Evolutionary conservation across 257 asterid species (phyloP), one percentile per base, ranked within the genome.

Genomic region (Parsonsia alboflavescens): DNA sequence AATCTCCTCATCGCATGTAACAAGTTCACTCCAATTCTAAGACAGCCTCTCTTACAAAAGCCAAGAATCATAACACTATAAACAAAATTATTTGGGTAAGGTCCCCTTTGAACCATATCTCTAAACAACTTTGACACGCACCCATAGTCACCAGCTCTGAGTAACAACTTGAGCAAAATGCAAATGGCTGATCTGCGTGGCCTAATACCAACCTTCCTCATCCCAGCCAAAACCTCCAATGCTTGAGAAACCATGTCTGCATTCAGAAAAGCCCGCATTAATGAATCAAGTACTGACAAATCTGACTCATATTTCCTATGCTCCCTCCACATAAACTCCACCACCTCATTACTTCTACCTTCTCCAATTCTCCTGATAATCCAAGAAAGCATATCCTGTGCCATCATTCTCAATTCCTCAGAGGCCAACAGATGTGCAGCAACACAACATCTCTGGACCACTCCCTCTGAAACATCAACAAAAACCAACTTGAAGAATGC

Each of bases 51-150:
- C 79, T 85, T 87, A 80, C 97, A 92, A 82, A 88, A 94, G 42
- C 99, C 97, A 80, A 83, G 93, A 79, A 94, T 86, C 88, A 86
- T 86, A 77, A 80, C 80, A 81, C 86, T 94, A 82, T 86, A 94
- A 50, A 88, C 75, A 78, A 80, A 71, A 77, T 39, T 73, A 3
- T 88, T 76, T 45, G 99, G 99, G n/a, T 66, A 24, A 57, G 97
- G 96, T 44, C 99, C 96, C 80, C 48, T 80, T 57, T 72, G 75
- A 26, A 94, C 9, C 91, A 92, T 86, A 81, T 89, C 96, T 78
- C 90, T 83, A 36, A 87, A 84, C 75, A 92, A 73, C 83, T 86
- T 94, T 96, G 93, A 94, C 53, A 89, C 97, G 72, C 93, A 85
- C 59, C 88, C 87, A 77, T 75, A 86, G 79, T 90, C 93, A 68